phyloP scores from a whole-genome alignment of 2,329 filamentous ascomycete genomes.

The Neofusicoccum sp. region DNA sequence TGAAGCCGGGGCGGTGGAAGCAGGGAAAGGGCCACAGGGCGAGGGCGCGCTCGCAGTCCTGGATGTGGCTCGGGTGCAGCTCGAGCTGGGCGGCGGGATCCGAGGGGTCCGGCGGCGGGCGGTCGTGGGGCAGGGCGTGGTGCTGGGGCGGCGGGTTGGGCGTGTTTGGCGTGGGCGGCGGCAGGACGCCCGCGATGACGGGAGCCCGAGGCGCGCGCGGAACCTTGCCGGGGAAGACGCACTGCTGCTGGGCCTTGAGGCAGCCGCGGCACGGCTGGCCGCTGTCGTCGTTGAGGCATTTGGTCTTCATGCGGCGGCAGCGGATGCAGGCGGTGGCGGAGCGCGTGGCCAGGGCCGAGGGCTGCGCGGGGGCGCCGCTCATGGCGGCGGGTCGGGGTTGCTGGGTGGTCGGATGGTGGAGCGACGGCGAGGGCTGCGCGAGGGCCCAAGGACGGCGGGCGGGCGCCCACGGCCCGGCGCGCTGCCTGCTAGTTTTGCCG shows the following conservation, averaged over 20 bases:
- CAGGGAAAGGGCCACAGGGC: conserved; percentile 14
- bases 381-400: background rate
- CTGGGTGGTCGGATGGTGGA: conserved; percentile 10
- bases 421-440: no score
- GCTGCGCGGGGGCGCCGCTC: background rate
- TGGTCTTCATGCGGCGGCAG: conserved; percentile 16
- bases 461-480: conserved; percentile 2
- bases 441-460: no score
- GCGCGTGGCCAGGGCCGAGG: conserved; percentile 7
- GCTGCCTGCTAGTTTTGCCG: background rate
- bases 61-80: conserved; percentile 7
- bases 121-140: background rate
- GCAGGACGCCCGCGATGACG: background rate
- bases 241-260: conserved; percentile 13
- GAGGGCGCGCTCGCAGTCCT: conserved; percentile 11
- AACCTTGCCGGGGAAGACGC: conserved; percentile 14
- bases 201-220: conserved; percentile 1
- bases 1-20: conserved; percentile 14
- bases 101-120: background rate
- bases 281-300: conserved; percentile 15
- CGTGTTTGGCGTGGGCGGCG: conserved; percentile 4
- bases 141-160: background rate
- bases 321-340: conserved; percentile 14
- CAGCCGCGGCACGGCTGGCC: conserved; percentile 17
- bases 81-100: conserved; percentile 5